Evolutionary conservation across 179 eudicot genomes (phyloP).

Genomic region (Beta macrorhiza): DNA sequence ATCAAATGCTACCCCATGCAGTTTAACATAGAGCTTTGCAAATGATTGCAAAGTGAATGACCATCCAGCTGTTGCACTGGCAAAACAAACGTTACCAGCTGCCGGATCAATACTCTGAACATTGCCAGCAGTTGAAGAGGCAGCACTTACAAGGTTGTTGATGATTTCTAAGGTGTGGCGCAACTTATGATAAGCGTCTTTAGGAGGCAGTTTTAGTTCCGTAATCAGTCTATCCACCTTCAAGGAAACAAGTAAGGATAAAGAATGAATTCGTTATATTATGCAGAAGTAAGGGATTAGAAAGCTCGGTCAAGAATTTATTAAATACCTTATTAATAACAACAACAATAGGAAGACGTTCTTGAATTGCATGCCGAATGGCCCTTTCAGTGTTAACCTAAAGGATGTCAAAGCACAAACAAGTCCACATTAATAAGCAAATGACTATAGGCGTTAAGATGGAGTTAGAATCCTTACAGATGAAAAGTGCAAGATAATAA

Average conservation of each 20-base stretch:
- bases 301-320: neutral
- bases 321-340: conserved; percentile 80
- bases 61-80: conserved; percentile 98
- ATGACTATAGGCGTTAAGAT: neutral
- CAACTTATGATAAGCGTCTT: conserved; percentile 93
- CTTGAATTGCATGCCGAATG: conserved; percentile 93
- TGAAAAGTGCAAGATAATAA: neutral
- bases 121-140: conserved; percentile 82
- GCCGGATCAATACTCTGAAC: conserved; percentile 85
- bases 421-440: neutral
- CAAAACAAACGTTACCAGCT: conserved; percentile 93
- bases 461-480: neutral
- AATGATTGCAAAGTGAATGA: conserved; percentile 93
- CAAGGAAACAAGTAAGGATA: conserved; percentile 15
- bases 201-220: conserved; percentile 92
- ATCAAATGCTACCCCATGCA: conserved; percentile 93
- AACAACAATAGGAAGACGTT: conserved; percentile 81
- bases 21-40: conserved; percentile 89
- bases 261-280: neutral
- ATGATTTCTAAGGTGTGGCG: conserved; percentile 87
- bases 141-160: conserved; percentile 75
- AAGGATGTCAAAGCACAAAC: neutral
- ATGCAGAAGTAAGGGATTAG: neutral
- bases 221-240: conserved; percentile 98
- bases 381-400: conserved; percentile 96